Percentiles rank a stretch among this genome's conserved stretches.
Evolutionary conservation across 2,329 filamentous ascomycete genomes (phyloP).

Genomic region (Claviceps sp.): DNA sequence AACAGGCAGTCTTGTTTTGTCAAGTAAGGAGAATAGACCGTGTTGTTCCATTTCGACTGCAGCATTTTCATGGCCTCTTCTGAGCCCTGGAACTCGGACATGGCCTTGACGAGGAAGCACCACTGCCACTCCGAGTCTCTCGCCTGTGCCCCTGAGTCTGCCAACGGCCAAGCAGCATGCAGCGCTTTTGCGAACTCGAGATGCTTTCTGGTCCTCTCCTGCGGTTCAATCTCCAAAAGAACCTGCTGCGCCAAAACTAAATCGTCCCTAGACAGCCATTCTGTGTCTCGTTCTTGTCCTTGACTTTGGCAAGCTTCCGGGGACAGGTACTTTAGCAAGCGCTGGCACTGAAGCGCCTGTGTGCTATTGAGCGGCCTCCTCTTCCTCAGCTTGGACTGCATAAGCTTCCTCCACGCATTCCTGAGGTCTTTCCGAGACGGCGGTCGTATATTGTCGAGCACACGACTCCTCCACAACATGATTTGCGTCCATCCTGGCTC

Average conservation of each 20-base stretch:
- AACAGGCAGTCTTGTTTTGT: constrained; percentile 13
- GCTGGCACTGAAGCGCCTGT: constrained; percentile 43
- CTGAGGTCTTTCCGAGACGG: constrained; percentile 51
- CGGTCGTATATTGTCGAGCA: constrained; percentile 49
- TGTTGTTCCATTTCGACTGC: constrained; percentile 16
- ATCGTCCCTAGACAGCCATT: constrained; percentile 24
- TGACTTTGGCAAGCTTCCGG: constrained; percentile 9
- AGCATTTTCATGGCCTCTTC: constrained; percentile 37
- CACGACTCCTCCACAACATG: constrained; percentile 50
- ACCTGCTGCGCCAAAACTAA: constrained; percentile 32
- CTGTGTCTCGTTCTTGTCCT: constrained; percentile 10
- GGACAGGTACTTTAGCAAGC: constrained; percentile 47
- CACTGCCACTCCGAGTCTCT: constrained; percentile 14
- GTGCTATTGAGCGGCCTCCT: constrained; percentile 44
- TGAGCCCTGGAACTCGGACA: constrained; percentile 41
- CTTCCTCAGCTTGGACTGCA: constrained; percentile 38
- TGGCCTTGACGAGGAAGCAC: constrained; percentile 22
- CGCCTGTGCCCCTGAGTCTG: constrained; percentile 9
- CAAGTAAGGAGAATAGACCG: constrained; percentile 10
- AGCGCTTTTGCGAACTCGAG: constrained; percentile 32
- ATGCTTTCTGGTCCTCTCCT: constrained; percentile 31
- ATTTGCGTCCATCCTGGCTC: constrained; percentile 62
- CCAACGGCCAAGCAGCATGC: constrained; percentile 19
- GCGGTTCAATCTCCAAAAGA: constrained; percentile 26
- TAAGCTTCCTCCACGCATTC: constrained; percentile 51